phyloP scores from a whole-genome alignment of 495 filamentous ascomycete genomes.

The Aspergillus mulundensis region DNA sequence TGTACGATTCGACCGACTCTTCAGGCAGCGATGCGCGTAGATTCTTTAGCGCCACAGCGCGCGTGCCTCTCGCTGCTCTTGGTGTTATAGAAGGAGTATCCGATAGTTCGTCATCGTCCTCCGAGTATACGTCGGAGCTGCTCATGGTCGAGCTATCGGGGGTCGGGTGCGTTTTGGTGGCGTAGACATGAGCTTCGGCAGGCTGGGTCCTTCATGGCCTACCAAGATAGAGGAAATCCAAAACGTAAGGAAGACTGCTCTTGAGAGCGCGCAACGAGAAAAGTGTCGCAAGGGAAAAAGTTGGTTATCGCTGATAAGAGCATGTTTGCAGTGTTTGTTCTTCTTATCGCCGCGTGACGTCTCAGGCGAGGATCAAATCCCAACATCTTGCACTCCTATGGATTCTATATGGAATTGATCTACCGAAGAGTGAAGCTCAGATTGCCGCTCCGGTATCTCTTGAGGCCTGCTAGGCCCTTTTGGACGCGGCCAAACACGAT shows the following conservation, averaged over 20 bases:
- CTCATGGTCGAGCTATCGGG: slow-evolving; percentile 32
- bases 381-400: slow-evolving; percentile 12
- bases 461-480: neutral
- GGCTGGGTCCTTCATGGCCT: slow-evolving; percentile 28
- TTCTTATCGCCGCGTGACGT: neutral
- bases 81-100: slow-evolving; percentile 17
- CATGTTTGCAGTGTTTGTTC: slow-evolving; percentile 44
- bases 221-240: neutral
- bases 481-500: slow-evolving; percentile 7
- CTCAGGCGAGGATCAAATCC: neutral
- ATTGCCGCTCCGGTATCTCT: slow-evolving; percentile 16
- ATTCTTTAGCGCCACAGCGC: slow-evolving; percentile 8
- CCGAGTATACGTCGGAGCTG: slow-evolving; percentile 30
- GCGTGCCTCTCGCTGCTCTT: slow-evolving; percentile 1
- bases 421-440: slow-evolving; percentile 24
- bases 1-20: slow-evolving; percentile 40
- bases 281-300: neutral
- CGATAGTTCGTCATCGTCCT: slow-evolving; percentile 31
- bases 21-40: slow-evolving; percentile 10
- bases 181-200: slow-evolving; percentile 17
- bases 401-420: slow-evolving; percentile 31
- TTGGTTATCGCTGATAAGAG: slow-evolving; percentile 29
- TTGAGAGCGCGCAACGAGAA: neutral
- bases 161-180: slow-evolving; percentile 9
- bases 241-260: slow-evolving; percentile 11